Conservation (phyloP, 768 basidiomycete species). For the Kwoniella sp. region DNA sequence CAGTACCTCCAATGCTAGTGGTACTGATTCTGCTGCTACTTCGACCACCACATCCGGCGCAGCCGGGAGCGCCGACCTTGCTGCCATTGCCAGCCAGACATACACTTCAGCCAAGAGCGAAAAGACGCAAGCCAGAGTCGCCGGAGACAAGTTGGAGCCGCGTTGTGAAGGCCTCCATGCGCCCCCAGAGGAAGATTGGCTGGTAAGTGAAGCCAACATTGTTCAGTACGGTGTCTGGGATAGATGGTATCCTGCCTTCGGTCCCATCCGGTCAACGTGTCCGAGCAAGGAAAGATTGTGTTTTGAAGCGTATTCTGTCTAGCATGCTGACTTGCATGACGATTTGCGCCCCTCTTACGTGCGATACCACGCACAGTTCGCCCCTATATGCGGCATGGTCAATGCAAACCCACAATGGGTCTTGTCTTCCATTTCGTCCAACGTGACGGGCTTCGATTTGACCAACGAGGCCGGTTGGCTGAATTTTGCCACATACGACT, state of each 20-base stretch:
- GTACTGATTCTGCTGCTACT: neutral
- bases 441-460: neutral
- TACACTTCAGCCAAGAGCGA: neutral
- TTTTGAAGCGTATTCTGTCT: no score
- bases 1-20: neutral
- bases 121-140: neutral
- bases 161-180: conserved; percentile 1
- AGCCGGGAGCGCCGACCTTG: neutral
- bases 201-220: conserved; percentile 6
- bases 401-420: neutral
- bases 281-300: no score
- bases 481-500: neutral
- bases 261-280: no score
- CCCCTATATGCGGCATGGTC: conserved; percentile 1
- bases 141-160: neutral
- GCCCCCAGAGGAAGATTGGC: conserved; percentile 9
- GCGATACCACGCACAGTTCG: neutral
- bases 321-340: no score
- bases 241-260: no score
- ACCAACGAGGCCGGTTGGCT: neutral
- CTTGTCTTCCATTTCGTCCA: neutral
- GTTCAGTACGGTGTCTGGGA: no score
- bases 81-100: neutral
- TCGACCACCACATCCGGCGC: neutral
- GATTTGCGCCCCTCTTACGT: neutral